These are phyloP conservation scores for Euphorbia lathyris DNA, from an alignment of 345 rosid species.

Conservation along the genomic window DNA sequence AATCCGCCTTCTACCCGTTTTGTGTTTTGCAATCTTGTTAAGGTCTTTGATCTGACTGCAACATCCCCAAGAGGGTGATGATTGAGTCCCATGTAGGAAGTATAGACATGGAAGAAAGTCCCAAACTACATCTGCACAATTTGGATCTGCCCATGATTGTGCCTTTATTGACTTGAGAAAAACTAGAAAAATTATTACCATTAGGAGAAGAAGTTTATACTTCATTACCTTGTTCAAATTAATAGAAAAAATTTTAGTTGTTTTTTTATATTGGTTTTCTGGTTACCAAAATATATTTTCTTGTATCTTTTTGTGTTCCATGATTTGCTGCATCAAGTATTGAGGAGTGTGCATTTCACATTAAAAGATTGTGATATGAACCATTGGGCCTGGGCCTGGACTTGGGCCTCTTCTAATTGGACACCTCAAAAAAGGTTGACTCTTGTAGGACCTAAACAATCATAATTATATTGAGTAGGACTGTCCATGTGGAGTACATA, in stretches of 20 bases:
- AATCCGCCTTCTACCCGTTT: not conserved
- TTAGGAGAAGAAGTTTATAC: not conserved
- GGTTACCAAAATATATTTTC: not conserved
- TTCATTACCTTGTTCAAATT: not conserved
- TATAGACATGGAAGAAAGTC: not conserved
- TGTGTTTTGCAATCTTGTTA: not conserved
- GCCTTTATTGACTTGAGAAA: not conserved
- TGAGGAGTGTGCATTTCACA: not conserved
- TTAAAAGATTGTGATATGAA: not conserved
- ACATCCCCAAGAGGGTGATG: not conserved
- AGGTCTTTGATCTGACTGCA: conserved; percentile 1
- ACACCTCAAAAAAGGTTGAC: not conserved
- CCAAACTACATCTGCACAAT: conserved; percentile 1
- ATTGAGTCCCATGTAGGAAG: not conserved
- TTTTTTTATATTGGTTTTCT: not conserved
- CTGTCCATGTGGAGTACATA: too few relatives aligned
- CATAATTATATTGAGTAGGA: too few relatives aligned
- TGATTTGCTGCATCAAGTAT: not conserved
- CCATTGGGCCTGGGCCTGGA: not conserved
- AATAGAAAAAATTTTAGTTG: not conserved
- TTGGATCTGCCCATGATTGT: not conserved
- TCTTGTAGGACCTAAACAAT: not conserved
- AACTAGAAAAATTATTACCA: not conserved
- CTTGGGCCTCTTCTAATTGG: not conserved
- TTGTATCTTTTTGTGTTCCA: not conserved